Evolutionary conservation across 805 yeast genomes (phyloP).

Genomic region (Hanseniaspora clermontiae): DNA sequence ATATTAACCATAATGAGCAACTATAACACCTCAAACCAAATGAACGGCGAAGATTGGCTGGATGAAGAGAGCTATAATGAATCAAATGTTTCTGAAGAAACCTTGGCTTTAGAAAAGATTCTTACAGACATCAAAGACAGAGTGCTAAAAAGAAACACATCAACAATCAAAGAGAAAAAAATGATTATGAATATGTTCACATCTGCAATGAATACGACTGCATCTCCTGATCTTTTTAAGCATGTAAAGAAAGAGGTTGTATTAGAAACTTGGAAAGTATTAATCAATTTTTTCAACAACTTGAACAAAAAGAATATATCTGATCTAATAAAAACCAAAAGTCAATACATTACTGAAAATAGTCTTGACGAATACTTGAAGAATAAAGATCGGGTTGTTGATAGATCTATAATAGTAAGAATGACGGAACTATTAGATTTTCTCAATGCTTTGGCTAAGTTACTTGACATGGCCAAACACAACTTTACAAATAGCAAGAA

Average conservation of each 20-base stretch:
- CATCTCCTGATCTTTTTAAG: background rate
- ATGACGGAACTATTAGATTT: constrained; percentile 2
- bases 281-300: background rate
- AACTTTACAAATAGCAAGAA: background rate
- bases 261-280: background rate
- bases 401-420: background rate
- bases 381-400: background rate
- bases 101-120: background rate
- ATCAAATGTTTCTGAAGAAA: background rate
- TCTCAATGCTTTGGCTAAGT: background rate
- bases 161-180: constrained; percentile 3
- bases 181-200: background rate
- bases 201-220: background rate
- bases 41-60: background rate
- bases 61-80: background rate
- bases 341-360: background rate
- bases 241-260: background rate
- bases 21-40: background rate
- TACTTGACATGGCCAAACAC: background rate
- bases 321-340: constrained; percentile 1
- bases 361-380: background rate
- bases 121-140: background rate
- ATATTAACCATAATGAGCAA: no score
- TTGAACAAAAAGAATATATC: background rate
- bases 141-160: background rate